A percentile compares a stretch with the other conserved stretches of the same genome.
Conservation (phyloP, 257 asterid genomes). For the Buddleja alternifolia region DNA sequence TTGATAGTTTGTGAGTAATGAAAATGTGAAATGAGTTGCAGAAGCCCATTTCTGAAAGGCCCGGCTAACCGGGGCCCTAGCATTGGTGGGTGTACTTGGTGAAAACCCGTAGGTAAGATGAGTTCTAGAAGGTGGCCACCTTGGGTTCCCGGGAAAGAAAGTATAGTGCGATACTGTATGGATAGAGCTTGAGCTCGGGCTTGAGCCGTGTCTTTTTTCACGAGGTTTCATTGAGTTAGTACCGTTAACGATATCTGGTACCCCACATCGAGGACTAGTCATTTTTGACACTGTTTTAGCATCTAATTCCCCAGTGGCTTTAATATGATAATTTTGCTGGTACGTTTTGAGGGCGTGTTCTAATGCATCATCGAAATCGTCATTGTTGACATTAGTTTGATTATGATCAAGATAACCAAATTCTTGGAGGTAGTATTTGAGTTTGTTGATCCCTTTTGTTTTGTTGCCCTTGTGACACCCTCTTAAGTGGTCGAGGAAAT, state of each 20-base stretch:
- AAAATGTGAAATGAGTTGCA: constrained; percentile 19
- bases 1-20: not conserved
- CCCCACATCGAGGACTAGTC: constrained; percentile 30
- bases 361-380: constrained; percentile 22
- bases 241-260: constrained; percentile 28
- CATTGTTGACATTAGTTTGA: not conserved
- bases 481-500: constrained; percentile 28
- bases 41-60: constrained; percentile 29
- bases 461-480: constrained; percentile 30
- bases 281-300: constrained; percentile 22
- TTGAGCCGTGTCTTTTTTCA: not conserved
- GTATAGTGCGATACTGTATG: constrained; percentile 23
- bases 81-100: not conserved
- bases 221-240: constrained; percentile 17
- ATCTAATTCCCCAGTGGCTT: constrained; percentile 26
- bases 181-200: not conserved
- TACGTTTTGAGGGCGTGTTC: constrained; percentile 22
- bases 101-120: constrained; percentile 20
- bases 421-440: constrained; percentile 21
- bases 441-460: not conserved
- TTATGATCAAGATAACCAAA: constrained; percentile 29
- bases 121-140: constrained; percentile 30
- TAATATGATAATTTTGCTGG: constrained; percentile 23
- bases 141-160: constrained; percentile 19
- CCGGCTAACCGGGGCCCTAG: not conserved